Evolutionary conservation across 345 rosid species (phyloP), one percentile per base, ranked within the genome.

Genomic region (Eucalyptus guilfoylei): DNA sequence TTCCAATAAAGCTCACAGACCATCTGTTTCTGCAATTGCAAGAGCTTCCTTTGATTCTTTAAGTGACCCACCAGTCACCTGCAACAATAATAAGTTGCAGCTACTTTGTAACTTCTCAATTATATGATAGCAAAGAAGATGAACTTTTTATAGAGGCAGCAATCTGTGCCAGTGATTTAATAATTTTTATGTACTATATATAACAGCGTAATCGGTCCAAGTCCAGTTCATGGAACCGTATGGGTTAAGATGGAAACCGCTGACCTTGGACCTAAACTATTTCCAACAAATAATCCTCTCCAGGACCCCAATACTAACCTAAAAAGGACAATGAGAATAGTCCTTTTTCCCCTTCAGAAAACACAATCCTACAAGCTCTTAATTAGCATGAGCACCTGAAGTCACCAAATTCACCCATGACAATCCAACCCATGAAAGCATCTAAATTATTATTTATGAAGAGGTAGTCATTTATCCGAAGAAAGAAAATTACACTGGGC

Each of bases 21-120:
- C 98, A 94, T 98, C 99, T 21, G 96, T 95, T 93, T 96, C 99
- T 48, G 99, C 97, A 91, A 97, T 95, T n/a, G 97, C 95, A 90
- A 98, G 98, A 93, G 99, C 99, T 94, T 96, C 94, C 91, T 92
- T 95, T 19, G 99, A 98, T 90, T 97, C 99, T 93, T 95, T 93
- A 26, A 96, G 93, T 23, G 99, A 98, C 48, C 99, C 99, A 88
- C 99, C 99, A 88, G 99, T 98, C 83, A 98, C 99, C 99, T 97
- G 89, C 58, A 85, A 89, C 54, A 89, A 90, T 13, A 90, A 88
- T 54, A 45, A 40, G 85, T 21, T 76, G 0, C 28, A 76, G 85
- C 47, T 44, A 76, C 23, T 76, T 40, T 76, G 24, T 64, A 76
- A 76, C 45, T 40, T 40, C 76, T 64, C 0, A 32, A 64, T 64